Conservation (phyloP, 306 rosid species). For the Luffa aegyptiaca region DNA sequence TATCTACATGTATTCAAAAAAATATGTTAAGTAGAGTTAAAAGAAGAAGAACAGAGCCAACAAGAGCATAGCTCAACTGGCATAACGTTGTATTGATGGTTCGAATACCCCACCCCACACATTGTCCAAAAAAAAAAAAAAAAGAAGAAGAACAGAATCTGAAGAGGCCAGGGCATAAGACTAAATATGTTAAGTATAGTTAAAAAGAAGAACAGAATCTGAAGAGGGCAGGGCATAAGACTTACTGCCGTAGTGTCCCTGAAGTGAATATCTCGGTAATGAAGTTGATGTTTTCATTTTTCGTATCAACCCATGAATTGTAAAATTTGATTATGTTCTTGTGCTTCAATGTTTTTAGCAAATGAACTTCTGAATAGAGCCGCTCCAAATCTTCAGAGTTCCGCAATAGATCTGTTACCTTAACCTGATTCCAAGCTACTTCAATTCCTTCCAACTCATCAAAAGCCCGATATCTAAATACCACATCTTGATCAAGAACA, state of each 20-base stretch:
- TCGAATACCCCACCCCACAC: too few species aligned
- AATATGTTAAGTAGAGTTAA: background rate
- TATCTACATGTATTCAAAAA: slow-evolving; percentile 36
- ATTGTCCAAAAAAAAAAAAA: too few species aligned
- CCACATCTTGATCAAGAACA: slow-evolving; percentile 41
- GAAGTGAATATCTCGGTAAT: slow-evolving; percentile 96
- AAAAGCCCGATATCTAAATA: slow-evolving; percentile 79
- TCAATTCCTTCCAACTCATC: slow-evolving; percentile 97
- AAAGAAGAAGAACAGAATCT: too few species aligned
- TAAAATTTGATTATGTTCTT: slow-evolving; percentile 86
- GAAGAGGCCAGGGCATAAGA: too few species aligned
- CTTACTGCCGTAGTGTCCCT: slow-evolving; percentile 90
- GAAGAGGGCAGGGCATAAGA: background rate
- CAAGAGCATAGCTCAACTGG: too few species aligned
- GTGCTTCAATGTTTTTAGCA: slow-evolving; percentile 92
- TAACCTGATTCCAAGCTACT: slow-evolving; percentile 99
- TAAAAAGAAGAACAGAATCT: background rate
- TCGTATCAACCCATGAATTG: slow-evolving; percentile 79
- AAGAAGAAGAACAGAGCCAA: background rate
- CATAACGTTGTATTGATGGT: too few species aligned
- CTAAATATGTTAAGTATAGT: background rate
- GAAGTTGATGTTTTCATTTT: slow-evolving; percentile 69
- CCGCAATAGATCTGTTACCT: slow-evolving; percentile 71
- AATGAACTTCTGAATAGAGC: slow-evolving; percentile 85
- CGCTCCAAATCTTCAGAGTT: slow-evolving; percentile 82